Conservation (phyloP, 139 green algal species). For the Picochlorum sp. region DNA sequence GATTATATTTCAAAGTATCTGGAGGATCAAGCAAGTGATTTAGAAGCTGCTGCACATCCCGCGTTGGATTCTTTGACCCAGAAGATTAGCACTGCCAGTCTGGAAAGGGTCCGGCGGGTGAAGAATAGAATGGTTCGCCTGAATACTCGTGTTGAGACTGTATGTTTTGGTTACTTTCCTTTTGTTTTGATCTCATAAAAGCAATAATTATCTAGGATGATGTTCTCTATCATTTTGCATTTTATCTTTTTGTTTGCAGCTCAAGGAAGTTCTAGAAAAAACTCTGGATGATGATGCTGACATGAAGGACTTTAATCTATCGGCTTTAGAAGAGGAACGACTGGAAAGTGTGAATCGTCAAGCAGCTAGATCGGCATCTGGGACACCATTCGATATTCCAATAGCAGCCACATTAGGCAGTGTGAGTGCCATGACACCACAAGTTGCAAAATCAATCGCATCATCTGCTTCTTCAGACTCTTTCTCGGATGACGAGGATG, state of each 20-base stretch:
- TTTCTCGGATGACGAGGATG: slow-evolving; percentile 5
- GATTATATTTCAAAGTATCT: slow-evolving; percentile 39
- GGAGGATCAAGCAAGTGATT: slow-evolving; percentile 47
- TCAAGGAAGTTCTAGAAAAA: slow-evolving; percentile 44
- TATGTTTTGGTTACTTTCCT: slow-evolving; percentile 1
- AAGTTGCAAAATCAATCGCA: background rate
- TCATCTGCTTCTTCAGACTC: background rate
- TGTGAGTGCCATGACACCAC: background rate
- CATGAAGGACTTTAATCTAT: slow-evolving; percentile 50
- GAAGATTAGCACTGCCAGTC: slow-evolving; percentile 59
- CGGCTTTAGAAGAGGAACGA: slow-evolving; percentile 13
- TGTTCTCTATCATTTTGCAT: too few species aligned
- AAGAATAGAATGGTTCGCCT: slow-evolving; percentile 50
- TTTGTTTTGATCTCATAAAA: background rate
- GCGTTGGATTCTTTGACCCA: slow-evolving; percentile 69
- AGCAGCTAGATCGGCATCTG: background rate
- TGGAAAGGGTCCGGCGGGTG: slow-evolving; percentile 76
- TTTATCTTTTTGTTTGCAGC: too few species aligned
- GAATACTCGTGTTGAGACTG: slow-evolving; percentile 22
- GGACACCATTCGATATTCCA: slow-evolving; percentile 10
- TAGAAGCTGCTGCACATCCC: slow-evolving; percentile 65
- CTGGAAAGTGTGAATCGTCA: background rate
- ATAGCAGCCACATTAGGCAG: background rate
- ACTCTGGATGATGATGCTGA: slow-evolving; percentile 44
- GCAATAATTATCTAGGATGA: too few species aligned